Evolutionary conservation across 169 alveolate genomes (phyloP).

Genomic region (Haemoproteus tartakovskyi): DNA sequence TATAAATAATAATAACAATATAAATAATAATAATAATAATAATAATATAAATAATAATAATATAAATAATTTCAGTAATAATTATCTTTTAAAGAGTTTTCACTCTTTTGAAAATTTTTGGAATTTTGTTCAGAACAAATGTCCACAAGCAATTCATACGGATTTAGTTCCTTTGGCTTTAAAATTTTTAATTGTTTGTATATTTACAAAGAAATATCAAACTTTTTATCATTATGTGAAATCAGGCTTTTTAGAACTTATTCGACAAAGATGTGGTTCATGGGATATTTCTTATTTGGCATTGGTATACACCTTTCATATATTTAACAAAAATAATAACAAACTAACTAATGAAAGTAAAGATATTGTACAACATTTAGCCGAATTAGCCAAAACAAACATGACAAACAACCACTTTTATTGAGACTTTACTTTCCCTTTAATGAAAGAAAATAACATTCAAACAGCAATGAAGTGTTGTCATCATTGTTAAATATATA

Average conservation of each 20-base stretch:
- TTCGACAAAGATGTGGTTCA: slow-evolving; percentile 46
- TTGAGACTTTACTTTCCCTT: too few relatives aligned
- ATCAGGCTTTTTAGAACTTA: slow-evolving; percentile 48
- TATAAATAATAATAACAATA: too few relatives aligned
- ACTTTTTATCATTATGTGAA: slow-evolving; percentile 20
- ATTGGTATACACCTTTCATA: slow-evolving; percentile 11
- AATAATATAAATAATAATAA: background rate
- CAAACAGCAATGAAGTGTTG: too few relatives aligned
- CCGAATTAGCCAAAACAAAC: slow-evolving; percentile 7
- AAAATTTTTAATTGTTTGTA: slow-evolving; percentile 49
- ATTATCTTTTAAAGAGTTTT: slow-evolving; percentile 18
- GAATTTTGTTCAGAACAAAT: slow-evolving; percentile 47
- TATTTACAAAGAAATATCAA: slow-evolving; percentile 41
- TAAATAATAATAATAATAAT: slow-evolving; percentile 8
- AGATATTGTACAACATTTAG: slow-evolving; percentile 1
- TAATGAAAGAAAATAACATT: too few relatives aligned
- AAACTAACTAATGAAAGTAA: background rate
- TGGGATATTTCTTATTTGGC: slow-evolving; percentile 51
- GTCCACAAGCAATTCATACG: slow-evolving; percentile 41
- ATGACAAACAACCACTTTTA: background rate
- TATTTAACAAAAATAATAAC: slow-evolving; percentile 12
- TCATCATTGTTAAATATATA: too few relatives aligned
- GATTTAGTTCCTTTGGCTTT: slow-evolving; percentile 47
- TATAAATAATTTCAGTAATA: background rate
- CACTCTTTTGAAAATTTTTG: slow-evolving; percentile 25